Percentiles rank a stretch among this genome's conserved stretches.
These are phyloP conservation scores for Colletotrichum caudatum DNA, from an alignment of 2,329 filamentous ascomycete genomes.

Conservation along the genomic window DNA sequence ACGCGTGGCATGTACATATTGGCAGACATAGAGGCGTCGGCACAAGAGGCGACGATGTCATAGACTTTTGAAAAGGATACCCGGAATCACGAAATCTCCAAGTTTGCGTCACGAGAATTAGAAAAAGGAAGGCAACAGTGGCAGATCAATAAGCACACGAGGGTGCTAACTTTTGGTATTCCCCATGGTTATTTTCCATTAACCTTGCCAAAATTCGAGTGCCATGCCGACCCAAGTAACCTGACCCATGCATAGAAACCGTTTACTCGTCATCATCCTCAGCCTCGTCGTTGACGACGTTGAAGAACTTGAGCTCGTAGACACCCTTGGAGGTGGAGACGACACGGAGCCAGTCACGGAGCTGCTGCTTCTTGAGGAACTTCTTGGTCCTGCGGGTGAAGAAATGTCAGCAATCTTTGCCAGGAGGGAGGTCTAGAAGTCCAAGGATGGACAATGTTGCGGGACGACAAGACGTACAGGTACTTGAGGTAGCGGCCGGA, in stretches of 20 bases:
- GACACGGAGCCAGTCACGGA: slow-evolving; percentile 99
- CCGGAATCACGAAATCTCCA: slow-evolving; percentile 25
- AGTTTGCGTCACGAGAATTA: slow-evolving; percentile 7
- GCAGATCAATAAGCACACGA: slow-evolving; percentile 43
- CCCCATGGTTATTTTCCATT: slow-evolving; percentile 28
- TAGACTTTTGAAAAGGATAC: slow-evolving; percentile 35
- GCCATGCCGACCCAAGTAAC: slow-evolving; percentile 41
- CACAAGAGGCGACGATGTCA: slow-evolving; percentile 1
- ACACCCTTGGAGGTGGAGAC: slow-evolving; percentile 98
- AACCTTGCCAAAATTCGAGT: slow-evolving; percentile 38
- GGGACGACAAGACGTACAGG: slow-evolving; percentile 73
- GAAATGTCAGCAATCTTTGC: slow-evolving; percentile 18
- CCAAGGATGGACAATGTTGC: background rate
- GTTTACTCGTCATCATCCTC: slow-evolving; percentile 98
- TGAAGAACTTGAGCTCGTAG: slow-evolving; percentile 99
- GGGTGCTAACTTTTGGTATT: slow-evolving; percentile 43
- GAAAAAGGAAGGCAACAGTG: background rate
- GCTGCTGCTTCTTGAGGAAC: slow-evolving; percentile 99
- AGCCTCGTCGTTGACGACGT: slow-evolving; percentile 97
- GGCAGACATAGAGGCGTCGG: slow-evolving; percentile 3
- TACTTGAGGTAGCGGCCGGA: slow-evolving; percentile 99
- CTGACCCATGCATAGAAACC: slow-evolving; percentile 33
- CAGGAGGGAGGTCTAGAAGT: too few relatives aligned
- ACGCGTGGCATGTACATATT: background rate
- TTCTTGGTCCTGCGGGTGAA: slow-evolving; percentile 86